A percentile compares a stretch with the other conserved stretches of the same genome.
These are phyloP conservation scores for Antitrichia curtipendula DNA, from an alignment of 225 moss, liverwort and hornwort genomes.

Conservation along the genomic window DNA sequence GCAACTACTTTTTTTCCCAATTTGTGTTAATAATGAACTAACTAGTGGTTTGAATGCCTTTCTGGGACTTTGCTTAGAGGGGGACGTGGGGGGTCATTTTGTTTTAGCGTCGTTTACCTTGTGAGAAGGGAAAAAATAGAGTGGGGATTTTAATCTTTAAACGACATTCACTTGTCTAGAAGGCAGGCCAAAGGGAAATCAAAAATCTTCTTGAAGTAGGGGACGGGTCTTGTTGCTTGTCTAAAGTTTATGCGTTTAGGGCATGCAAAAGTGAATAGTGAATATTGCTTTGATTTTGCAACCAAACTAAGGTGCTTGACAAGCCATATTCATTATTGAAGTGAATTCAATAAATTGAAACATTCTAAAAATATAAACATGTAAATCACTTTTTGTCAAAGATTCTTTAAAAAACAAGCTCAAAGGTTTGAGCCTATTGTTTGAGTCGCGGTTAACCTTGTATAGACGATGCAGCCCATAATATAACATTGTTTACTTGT, in stretches of 20 bases:
- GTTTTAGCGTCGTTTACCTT: accelerated
- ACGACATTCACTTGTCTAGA: not conserved
- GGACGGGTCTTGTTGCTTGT: not conserved
- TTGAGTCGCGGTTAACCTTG: not conserved
- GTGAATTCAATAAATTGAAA: not conserved
- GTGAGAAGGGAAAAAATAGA: not conserved
- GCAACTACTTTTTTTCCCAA: not conserved
- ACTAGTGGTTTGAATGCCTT: not conserved
- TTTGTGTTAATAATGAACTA: accelerated
- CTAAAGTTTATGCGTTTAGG: accelerated
- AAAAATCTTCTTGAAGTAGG: not conserved
- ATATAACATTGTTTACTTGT: not conserved
- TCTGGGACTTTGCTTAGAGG: accelerated
- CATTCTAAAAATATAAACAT: not conserved
- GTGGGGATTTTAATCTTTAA: not conserved
- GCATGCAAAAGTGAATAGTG: not conserved
- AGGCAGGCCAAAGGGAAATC: accelerated
- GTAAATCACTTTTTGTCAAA: not conserved
- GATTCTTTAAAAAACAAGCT: accelerated
- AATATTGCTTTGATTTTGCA: not conserved
- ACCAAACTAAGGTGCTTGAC: not conserved
- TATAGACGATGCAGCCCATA: accelerated
- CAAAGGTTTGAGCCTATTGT: accelerated
- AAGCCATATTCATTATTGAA: not conserved
- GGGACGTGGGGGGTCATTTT: accelerated